phyloP scores from a whole-genome alignment of 768 basidiomycete genomes.

The Vararia minispora region DNA sequence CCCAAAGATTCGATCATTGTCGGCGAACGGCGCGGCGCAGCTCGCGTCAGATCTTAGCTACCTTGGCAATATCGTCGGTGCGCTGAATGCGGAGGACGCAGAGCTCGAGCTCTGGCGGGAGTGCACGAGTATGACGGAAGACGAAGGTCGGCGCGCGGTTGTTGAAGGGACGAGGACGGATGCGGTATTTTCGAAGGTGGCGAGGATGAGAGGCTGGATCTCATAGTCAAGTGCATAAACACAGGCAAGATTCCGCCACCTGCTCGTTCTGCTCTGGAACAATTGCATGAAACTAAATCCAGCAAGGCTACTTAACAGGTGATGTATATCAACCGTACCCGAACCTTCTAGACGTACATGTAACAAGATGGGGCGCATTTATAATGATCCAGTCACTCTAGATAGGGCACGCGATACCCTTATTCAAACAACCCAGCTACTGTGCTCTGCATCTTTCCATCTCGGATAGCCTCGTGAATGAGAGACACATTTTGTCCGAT shows the following conservation, averaged over 20 bases:
- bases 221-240: no score
- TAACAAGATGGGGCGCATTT: no score
- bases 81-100: conserved; percentile 79
- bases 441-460: conserved; percentile 49
- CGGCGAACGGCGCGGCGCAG: conserved; percentile 65
- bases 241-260: no score
- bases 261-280: no score
- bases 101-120: conserved; percentile 76
- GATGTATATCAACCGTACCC: no score
- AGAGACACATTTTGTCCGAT: conserved; percentile 58
- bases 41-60: conserved; percentile 82
- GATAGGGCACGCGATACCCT: no score
- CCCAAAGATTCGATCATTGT: conserved; percentile 57
- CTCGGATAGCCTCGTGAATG: conserved; percentile 68
- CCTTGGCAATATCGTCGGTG: conserved; percentile 80
- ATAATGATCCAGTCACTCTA: no score
- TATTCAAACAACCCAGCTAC: conserved; percentile 41
- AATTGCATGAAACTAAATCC: no score
- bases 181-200: conserved; percentile 14
- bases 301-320: no score
- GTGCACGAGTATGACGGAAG: conserved; percentile 51
- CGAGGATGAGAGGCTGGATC: conserved; percentile 25
- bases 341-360: no score
- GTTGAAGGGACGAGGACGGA: conserved; percentile 12
- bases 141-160: conserved; percentile 23